phyloP scores from a whole-genome alignment of 768 basidiomycete genomes.

The Austroboletus eburneus region DNA sequence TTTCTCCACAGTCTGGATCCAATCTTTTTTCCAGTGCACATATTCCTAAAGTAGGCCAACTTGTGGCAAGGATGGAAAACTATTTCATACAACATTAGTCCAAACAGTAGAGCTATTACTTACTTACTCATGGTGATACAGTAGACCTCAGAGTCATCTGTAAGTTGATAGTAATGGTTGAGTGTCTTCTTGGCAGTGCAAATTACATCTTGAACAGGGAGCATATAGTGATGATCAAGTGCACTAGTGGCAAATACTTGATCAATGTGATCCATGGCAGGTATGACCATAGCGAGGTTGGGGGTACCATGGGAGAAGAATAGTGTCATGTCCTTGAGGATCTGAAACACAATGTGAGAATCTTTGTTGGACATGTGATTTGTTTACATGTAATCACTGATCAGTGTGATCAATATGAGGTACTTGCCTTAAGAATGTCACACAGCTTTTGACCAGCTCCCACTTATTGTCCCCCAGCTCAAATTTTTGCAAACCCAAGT shows the following conservation, averaged over 20 bases:
- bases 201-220: neutral
- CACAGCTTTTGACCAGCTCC: constrained; percentile 30
- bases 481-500: constrained; percentile 19
- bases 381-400: too few species aligned
- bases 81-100: too few species aligned
- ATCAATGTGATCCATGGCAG: neutral
- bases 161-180: neutral
- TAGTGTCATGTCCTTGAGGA: neutral
- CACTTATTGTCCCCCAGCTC: constrained; percentile 31
- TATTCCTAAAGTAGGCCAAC: too few species aligned
- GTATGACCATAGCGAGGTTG: neutral
- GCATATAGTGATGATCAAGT: neutral
- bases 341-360: neutral
- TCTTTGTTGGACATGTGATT: too few species aligned
- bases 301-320: neutral
- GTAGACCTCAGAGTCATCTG: neutral
- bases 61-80: too few species aligned
- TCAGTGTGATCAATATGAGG: too few species aligned
- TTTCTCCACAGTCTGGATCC: too few species aligned
- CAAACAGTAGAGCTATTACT: too few species aligned
- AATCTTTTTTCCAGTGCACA: too few species aligned
- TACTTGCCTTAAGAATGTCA: constrained; percentile 29
- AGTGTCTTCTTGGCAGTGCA: neutral
- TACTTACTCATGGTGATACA: too few species aligned
- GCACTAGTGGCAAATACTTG: neutral